Base-by-base conservation (phyloP, 1,284 basidiomycete genomes). In the Trametes polyzona region DNA sequence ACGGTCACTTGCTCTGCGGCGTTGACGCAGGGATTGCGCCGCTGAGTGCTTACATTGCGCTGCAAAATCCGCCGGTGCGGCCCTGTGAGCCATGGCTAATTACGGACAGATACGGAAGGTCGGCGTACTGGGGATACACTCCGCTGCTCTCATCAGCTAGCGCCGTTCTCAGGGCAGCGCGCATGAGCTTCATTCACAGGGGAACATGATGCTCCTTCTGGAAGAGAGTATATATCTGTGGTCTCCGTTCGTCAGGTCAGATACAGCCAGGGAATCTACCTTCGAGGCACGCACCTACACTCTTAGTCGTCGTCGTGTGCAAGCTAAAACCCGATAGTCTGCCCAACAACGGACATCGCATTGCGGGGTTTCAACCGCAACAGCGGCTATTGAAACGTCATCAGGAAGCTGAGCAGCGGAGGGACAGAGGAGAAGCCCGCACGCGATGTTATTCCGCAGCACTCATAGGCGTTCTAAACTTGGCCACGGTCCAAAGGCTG, bases 361-460 rank as follows among this genome's bases (percentile, higher is more conserved):
- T 10, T 21, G 36, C 9, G 19, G 9, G 23, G 17, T n/a, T n/a
- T n/a, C n/a, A n/a, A 12, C 36, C 36, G 36, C 5, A 12, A 21
- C 24, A 32, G 14, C 12, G 26, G 21, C 30, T 32, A 24, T 35
- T 9, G 35, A 24, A 16, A 12, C 36, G 24, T 12, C 29, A 26
- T 36, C 37, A 16, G 24, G 8, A 11, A 21, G 27, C n/a, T 12
- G 7, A 23, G 30, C 19, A 29, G 7, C 9, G 7, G 9, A 17
- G 14, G 46, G 26, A 17, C 24, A 27, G 17, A 35, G 14, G 37
- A 16, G 14, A 8, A 32, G 12, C 11, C 5, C n/a, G 17, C 23
- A 23, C 14, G 44, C 55, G 55, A 57, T 23, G 30, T 47, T 51
- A 33, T 32, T 47, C 55, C 55, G 49, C 48, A 57, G 55, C 43